Percentiles rank a stretch among this genome's conserved stretches.
Conservation (phyloP, 352 stramenopile species). For the Phytophthora pini region DNA sequence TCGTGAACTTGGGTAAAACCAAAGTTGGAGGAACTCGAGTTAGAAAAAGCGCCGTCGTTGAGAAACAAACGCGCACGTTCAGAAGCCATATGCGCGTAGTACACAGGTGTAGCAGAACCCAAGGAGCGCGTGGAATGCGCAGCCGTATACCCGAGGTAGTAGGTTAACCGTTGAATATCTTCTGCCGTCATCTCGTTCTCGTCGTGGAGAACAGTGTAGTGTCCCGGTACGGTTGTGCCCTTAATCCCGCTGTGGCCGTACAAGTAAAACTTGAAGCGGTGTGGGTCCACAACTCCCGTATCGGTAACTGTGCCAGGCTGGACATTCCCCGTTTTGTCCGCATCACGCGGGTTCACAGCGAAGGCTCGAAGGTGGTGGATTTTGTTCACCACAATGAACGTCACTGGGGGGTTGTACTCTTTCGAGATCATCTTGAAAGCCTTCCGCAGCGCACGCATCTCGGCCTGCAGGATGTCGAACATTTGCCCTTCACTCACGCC, state of each 20-base stretch:
- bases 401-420: constrained; percentile 76
- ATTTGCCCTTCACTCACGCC: constrained; percentile 86
- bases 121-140: constrained; percentile 65
- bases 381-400: constrained; percentile 89
- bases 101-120: constrained; percentile 52
- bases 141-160: constrained; percentile 82
- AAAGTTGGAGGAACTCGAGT: no score
- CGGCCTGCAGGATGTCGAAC: constrained; percentile 72
- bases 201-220: constrained; percentile 86
- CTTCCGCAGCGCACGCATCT: constrained; percentile 82
- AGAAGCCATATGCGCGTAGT: constrained; percentile 86
- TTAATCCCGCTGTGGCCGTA: constrained; percentile 84
- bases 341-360: constrained; percentile 37
- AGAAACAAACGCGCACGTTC: constrained; percentile 85
- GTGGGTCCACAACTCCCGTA: constrained; percentile 77
- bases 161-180: constrained; percentile 69
- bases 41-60: constrained; percentile 42
- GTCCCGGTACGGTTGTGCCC: constrained; percentile 78
- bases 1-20: no score
- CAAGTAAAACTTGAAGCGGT: constrained; percentile 89
- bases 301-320: constrained; percentile 80
- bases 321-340: constrained; percentile 71
- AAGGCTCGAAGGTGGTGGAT: constrained; percentile 86
- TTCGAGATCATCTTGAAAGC: constrained; percentile 67
- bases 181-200: constrained; percentile 68